Percentiles rank a stretch among this genome's conserved stretches.
Evolutionary conservation across 805 yeast genomes (phyloP).

Genomic region (Pichia manshurica): DNA sequence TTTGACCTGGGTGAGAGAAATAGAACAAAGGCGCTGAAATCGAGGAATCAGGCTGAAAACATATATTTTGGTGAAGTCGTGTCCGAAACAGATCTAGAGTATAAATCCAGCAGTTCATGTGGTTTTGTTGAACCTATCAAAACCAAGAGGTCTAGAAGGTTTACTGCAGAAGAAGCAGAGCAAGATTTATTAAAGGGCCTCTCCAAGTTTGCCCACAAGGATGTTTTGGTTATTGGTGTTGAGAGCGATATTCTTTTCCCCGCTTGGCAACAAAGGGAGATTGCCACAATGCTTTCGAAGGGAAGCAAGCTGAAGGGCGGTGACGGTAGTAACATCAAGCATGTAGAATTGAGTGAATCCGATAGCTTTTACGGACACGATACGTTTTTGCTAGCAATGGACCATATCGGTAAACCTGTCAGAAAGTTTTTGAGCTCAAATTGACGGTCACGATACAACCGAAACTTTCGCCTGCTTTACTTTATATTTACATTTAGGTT

Average conservation of each 20-base stretch:
- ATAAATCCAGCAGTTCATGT: conserved; percentile 29
- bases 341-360: conserved; percentile 71
- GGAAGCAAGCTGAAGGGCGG: conserved; percentile 32
- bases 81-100: conserved; percentile 23
- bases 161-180: conserved; percentile 49
- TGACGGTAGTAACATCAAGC: conserved; percentile 39
- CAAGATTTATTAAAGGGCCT: conserved; percentile 65
- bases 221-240: conserved; percentile 81
- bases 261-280: conserved; percentile 89
- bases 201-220: conserved; percentile 52
- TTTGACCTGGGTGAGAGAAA: conserved; percentile 66
- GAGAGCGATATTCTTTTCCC: conserved; percentile 90
- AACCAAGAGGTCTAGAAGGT: conserved; percentile 43
- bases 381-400: conserved; percentile 74
- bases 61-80: conserved; percentile 26
- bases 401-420: conserved; percentile 76
- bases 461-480: background rate
- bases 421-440: conserved; percentile 43
- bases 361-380: conserved; percentile 86
- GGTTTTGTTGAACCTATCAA: conserved; percentile 44
- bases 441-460: background rate
- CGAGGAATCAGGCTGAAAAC: conserved; percentile 36
- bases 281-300: conserved; percentile 51
- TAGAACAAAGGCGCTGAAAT: conserved; percentile 37
- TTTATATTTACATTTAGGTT: background rate